Conservation (phyloP, 108 stramenopile species). For the Nitzschia palea region DNA sequence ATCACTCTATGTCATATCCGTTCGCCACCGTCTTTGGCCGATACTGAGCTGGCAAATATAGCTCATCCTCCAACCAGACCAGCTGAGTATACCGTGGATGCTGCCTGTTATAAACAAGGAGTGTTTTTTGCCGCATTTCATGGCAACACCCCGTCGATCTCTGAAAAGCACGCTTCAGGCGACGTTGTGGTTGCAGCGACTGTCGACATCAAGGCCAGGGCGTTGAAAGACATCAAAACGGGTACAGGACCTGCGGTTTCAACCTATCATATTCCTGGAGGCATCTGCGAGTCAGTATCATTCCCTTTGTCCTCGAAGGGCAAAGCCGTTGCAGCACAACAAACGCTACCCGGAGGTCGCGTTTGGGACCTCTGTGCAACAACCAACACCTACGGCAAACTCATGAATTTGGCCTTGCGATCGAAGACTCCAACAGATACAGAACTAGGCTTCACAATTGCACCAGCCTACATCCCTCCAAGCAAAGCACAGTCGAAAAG, state of each 20-base stretch:
- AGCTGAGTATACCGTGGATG: slow-evolving; percentile 39
- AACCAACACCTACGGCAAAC: slow-evolving; percentile 10
- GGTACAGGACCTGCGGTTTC: slow-evolving; percentile 14
- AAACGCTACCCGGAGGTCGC: slow-evolving; percentile 69
- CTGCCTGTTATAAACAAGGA: slow-evolving; percentile 56
- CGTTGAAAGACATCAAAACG: slow-evolving; percentile 18
- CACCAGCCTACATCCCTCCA: slow-evolving; percentile 40
- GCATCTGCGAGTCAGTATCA: slow-evolving; percentile 69
- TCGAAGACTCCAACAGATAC: slow-evolving; percentile 80
- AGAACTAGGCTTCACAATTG: slow-evolving; percentile 65
- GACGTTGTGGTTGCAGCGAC: slow-evolving; percentile 61
- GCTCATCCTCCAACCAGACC: slow-evolving; percentile 10
- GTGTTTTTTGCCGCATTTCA: slow-evolving; percentile 64
- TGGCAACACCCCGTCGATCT: slow-evolving; percentile 2
- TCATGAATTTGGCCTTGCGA: slow-evolving; percentile 53
- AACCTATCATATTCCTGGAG: slow-evolving; percentile 46
- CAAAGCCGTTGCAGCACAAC: background rate
- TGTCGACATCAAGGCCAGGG: slow-evolving; percentile 53
- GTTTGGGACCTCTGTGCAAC: slow-evolving; percentile 67
- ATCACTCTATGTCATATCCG: slow-evolving; percentile 83
- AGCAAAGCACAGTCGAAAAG: background rate
- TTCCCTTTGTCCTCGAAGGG: slow-evolving; percentile 55
- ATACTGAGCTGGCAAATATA: background rate
- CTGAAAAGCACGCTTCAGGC: slow-evolving; percentile 17
- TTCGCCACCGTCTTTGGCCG: slow-evolving; percentile 65